phyloP scores from a whole-genome alignment of 345 rosid species.

The Carallia brachiata region DNA sequence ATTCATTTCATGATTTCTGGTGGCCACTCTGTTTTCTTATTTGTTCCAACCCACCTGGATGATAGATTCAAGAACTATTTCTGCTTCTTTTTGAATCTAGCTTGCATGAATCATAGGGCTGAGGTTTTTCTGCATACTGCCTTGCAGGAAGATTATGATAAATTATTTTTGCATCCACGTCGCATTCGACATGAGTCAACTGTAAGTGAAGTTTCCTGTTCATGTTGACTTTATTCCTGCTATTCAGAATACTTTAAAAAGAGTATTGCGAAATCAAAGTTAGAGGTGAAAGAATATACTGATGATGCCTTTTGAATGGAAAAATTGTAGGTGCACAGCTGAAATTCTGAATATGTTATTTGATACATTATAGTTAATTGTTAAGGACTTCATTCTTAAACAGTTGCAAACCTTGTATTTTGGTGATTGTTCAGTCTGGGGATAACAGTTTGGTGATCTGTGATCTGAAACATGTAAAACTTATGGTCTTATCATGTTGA shows the following conservation, averaged over 20 bases:
- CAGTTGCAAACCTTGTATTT: neutral
- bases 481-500: neutral
- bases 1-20: neutral
- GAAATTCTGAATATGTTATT: neutral
- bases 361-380: neutral
- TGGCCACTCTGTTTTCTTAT: neutral
- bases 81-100: neutral
- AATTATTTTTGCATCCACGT: slow-evolving; percentile 56
- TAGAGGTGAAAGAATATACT: slow-evolving; percentile 1
- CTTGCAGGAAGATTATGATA: slow-evolving; percentile 73
- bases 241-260: neutral
- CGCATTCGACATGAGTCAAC: slow-evolving; percentile 83
- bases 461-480: neutral
- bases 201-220: slow-evolving; percentile 46
- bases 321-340: neutral
- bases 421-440: neutral
- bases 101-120: too few species aligned
- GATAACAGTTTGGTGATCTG: neutral
- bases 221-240: neutral
- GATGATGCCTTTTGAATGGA: neutral
- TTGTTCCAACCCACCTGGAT: neutral
- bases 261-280: slow-evolving; percentile 3
- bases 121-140: slow-evolving; percentile 1
- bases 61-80: neutral
- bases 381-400: neutral